Conservation (phyloP, 2,329 filamentous ascomycete species). For the Pseudogymnoascus sp. region DNA sequence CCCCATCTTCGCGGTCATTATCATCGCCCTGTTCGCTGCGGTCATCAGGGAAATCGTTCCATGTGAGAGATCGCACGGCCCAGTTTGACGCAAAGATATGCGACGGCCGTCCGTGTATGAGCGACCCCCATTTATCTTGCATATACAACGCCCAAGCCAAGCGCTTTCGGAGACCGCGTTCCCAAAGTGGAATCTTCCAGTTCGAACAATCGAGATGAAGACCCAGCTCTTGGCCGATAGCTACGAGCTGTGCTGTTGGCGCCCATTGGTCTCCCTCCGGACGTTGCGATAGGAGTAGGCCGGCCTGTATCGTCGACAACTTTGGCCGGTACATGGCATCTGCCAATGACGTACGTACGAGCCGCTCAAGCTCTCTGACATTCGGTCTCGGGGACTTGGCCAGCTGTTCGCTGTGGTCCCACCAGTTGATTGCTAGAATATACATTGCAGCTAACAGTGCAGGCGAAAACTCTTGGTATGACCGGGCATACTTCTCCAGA, state of each 20-base stretch:
- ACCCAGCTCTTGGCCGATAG: slow-evolving; percentile 78
- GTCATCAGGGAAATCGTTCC: slow-evolving; percentile 65
- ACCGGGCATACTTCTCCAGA: slow-evolving; percentile 66
- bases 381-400: slow-evolving; percentile 59
- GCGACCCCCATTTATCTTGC: slow-evolving; percentile 87
- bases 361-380: slow-evolving; percentile 61
- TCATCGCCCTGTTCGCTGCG: slow-evolving; percentile 54
- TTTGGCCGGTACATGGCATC: slow-evolving; percentile 77
- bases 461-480: slow-evolving; percentile 66
- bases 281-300: slow-evolving; percentile 64
- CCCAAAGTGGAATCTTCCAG: slow-evolving; percentile 86
- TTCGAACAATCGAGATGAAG: slow-evolving; percentile 77
- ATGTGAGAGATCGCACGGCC: slow-evolving; percentile 60
- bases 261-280: slow-evolving; percentile 75
- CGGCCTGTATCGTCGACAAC: slow-evolving; percentile 70
- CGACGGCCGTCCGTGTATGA: slow-evolving; percentile 78
- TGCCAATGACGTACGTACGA: slow-evolving; percentile 63
- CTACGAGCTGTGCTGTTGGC: slow-evolving; percentile 78
- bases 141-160: slow-evolving; percentile 88
- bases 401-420: slow-evolving; percentile 64
- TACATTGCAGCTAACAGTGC: slow-evolving; percentile 74
- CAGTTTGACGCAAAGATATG: slow-evolving; percentile 64
- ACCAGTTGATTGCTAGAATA: slow-evolving; percentile 80
- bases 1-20: slow-evolving; percentile 39
- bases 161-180: slow-evolving; percentile 73